Base-by-base conservation (phyloP, 345 rosid genomes). In the Diplotaxis tenuifolia region DNA sequence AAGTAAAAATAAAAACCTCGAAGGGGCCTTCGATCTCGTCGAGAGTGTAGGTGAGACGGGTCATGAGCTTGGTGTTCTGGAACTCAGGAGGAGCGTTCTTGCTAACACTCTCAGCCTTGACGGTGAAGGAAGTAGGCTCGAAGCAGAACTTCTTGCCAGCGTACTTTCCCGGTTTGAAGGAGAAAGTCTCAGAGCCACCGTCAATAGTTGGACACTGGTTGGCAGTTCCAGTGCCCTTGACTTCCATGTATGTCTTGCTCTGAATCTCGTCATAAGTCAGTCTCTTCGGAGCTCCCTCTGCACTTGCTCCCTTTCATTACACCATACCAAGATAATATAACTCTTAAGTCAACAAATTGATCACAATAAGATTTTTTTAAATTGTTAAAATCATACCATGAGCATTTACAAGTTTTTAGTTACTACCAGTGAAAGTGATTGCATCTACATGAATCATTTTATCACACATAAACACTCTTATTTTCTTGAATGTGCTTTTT, bases 1-100 rank as follows among this genome's bases (percentile, higher is more conserved):
- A 38, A 25, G 36, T 27, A 42, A 69, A 11, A 36, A 0, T 10
- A 36, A 49, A 15, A 15, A 93, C 98, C 73, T 89, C 96, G 50
- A 94, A 91, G 27, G 98, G 97, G 9, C 98, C 98, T 75, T 94
- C 96, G 11, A 94, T 94, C 75, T 94, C 97, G 38, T 94, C 97
- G 5, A 91, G 97, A 6, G 97, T 94, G 84, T 94, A 94, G 73
- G 98, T 94, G 27, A 94, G 84, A 14, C 96, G 96, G 55, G 98
- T 94, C 98, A 91, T 94, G 83, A 94, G 98, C 84, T 89, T 94
- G 69, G 97, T 94, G 52, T 87, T 80, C 70, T 94, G 97, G 90
- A 94, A 94, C 16, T 89, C 98, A 0, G 97, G 86, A 1, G 98
- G 90, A 21, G 97, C 58, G 28, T 89, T 94, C 84, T 91, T 94